These are phyloP conservation scores for Naganishia sp. DNA, from an alignment of 1,284 basidiomycete genomes.

Conservation along the genomic window DNA sequence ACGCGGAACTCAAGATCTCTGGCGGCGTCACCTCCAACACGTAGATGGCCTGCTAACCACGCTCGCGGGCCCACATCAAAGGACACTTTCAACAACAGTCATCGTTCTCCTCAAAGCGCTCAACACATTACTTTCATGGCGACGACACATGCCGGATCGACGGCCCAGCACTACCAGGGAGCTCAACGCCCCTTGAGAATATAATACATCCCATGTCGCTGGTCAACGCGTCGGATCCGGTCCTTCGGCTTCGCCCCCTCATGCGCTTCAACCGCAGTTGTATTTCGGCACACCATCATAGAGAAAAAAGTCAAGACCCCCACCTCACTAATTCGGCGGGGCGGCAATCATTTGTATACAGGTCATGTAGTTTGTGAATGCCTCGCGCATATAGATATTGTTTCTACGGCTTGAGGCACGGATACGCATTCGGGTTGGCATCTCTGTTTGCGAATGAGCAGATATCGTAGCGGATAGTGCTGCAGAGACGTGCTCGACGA, in stretches of 20 bases:
- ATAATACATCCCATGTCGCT: conserved; percentile 10
- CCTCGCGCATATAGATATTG: too few relatives aligned
- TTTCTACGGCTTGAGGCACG: too few relatives aligned
- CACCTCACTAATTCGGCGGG: too few relatives aligned
- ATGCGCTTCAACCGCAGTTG: conserved; percentile 30
- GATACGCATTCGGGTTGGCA: too few relatives aligned
- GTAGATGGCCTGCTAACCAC: conserved; percentile 6
- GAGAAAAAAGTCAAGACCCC: not conserved
- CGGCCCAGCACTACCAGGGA: not conserved
- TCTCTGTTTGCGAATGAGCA: too few relatives aligned
- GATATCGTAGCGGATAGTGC: too few relatives aligned
- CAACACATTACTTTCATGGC: not conserved
- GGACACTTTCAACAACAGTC: conserved; percentile 18
- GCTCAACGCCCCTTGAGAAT: not conserved
- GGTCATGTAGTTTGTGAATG: not conserved
- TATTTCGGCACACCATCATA: conserved; percentile 18
- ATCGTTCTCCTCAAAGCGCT: not conserved
- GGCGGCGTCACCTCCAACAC: conserved; percentile 33
- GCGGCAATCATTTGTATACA: not conserved
- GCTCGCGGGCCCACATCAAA: not conserved
- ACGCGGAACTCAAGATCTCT: conserved; percentile 30
- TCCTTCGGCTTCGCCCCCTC: conserved; percentile 13
- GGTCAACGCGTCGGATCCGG: not conserved
- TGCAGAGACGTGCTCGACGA: too few relatives aligned
- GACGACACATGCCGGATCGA: too few relatives aligned